A percentile compares a stretch with the other conserved stretches of the same genome.
Evolutionary conservation across 106 monocot genomes (phyloP).

Genomic region (Dendrobium officinale): DNA sequence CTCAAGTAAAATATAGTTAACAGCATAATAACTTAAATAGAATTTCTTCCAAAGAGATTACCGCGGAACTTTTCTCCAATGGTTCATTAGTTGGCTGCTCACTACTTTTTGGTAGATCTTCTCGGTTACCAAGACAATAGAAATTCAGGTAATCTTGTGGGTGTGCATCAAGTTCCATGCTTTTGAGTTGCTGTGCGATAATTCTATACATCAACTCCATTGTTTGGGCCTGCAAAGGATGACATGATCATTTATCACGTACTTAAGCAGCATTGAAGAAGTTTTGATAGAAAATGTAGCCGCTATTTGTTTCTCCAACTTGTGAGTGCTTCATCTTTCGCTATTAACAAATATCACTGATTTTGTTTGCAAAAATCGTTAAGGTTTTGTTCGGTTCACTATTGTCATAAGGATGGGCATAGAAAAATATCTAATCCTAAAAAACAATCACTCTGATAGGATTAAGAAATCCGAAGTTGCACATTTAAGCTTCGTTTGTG

Average conservation of each 20-base stretch:
- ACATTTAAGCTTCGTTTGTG: not conserved
- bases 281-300: not conserved
- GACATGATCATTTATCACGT: not conserved
- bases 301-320: not conserved
- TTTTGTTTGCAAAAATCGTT: not conserved
- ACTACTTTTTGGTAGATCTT: conserved; percentile 31
- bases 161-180: conserved; percentile 33
- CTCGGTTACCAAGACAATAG: conserved; percentile 73
- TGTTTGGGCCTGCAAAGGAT: conserved; percentile 45
- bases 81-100: conserved; percentile 16
- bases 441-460: not conserved
- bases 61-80: conserved; percentile 35
- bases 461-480: not conserved
- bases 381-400: not conserved
- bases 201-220: conserved; percentile 73
- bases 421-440: not conserved
- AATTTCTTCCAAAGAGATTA: conserved; percentile 12
- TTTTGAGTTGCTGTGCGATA: conserved; percentile 40
- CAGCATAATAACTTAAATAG: not conserved
- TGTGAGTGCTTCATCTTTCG: not conserved
- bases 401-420: not conserved
- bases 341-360: not conserved
- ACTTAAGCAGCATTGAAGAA: not conserved
- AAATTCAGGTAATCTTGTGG: conserved; percentile 77
- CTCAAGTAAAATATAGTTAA: not conserved